Evolutionary conservation across 495 filamentous ascomycete species (phyloP), one percentile per base, ranked within the genome.

Genomic region (Gamarada debralockiae): DNA sequence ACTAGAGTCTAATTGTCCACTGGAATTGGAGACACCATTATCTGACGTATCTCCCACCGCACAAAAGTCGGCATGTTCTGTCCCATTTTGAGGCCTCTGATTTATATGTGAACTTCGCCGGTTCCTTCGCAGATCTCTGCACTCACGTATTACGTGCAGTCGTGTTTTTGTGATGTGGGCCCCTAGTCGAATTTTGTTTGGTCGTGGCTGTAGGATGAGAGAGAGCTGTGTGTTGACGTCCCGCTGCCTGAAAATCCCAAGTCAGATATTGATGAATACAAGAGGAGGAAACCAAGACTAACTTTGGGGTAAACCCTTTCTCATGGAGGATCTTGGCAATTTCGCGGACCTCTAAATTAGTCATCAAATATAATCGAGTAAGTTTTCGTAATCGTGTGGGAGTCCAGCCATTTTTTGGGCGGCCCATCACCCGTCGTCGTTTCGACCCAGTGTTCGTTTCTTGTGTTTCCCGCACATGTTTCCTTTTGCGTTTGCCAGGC

Each of bases 351-450:
- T 60, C 50, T n/a, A 60, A 25, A 22, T 57, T 45, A 13, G 58
- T 60, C 49, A 56, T 53, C 29, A 60, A 31, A 47, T 60, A 60
- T 24, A 60, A 31, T 20, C 58, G 20, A 22, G 57, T 45, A 6
- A 60, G 31, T 24, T 60, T 60, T 2, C 57, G 39, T 24, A 44
- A 39, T 39, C 57, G 44, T 14, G 52, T 49, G 1, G 57, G 34
- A 9, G 57, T 60, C 57, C 57, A 60, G 13, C 43, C 52, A 53
- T 60, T 60, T 34, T 40, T 55, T 10, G 57, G 57, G 5, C 57
- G 22, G 18, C 57, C 57, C 52, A 60, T 52, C 39, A 42, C 14
- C 39, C 20, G n/a, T 18, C 39, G n/a, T 18, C 39, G 14, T 20
- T 42, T 42, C 39, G 1, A 10, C 2, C 13, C 3, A 42, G 10